Percentiles rank a stretch among this genome's conserved stretches.
phyloP scores from a whole-genome alignment of 371 early-diverging fungal genomes.

The Mucor mucedo region DNA sequence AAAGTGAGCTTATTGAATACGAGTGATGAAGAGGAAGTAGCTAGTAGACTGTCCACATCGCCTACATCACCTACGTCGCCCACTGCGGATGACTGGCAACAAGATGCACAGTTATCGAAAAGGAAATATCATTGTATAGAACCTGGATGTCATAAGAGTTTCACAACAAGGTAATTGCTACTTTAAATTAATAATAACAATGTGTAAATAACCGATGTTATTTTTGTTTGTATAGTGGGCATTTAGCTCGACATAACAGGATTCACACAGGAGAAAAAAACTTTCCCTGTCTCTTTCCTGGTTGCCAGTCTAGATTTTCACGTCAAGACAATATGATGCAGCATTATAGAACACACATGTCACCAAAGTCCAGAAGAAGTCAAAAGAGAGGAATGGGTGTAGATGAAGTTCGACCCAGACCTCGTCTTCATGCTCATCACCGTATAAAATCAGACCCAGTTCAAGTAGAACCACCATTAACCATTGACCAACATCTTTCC shows the following conservation, averaged over 20 bases:
- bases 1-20: conserved; percentile 47
- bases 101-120: conserved; percentile 33
- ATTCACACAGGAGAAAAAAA: conserved; percentile 95
- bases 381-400: conserved; percentile 32
- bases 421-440: conserved; percentile 49
- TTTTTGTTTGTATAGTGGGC: conserved; percentile 57
- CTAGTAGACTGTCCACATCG: not conserved
- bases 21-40: conserved; percentile 11
- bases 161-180: conserved; percentile 61
- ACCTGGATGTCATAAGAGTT: conserved; percentile 64
- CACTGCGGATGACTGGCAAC: conserved; percentile 19
- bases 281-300: conserved; percentile 79
- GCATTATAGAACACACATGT: conserved; percentile 85
- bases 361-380: conserved; percentile 71
- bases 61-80: conserved; percentile 7
- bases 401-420: conserved; percentile 43
- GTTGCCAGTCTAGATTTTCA: conserved; percentile 84
- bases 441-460: conserved; percentile 48
- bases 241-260: conserved; percentile 87
- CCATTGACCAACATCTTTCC: conserved; percentile 51
- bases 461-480: conserved; percentile 46
- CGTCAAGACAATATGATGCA: conserved; percentile 94
- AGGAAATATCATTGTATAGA: conserved; percentile 62
- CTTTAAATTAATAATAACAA: not conserved
- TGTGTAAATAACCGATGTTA: not conserved